Percentiles rank a stretch among this genome's conserved stretches.
Evolutionary conservation across 306 rosid genomes (phyloP).

Genomic region (Sindora glabra): DNA sequence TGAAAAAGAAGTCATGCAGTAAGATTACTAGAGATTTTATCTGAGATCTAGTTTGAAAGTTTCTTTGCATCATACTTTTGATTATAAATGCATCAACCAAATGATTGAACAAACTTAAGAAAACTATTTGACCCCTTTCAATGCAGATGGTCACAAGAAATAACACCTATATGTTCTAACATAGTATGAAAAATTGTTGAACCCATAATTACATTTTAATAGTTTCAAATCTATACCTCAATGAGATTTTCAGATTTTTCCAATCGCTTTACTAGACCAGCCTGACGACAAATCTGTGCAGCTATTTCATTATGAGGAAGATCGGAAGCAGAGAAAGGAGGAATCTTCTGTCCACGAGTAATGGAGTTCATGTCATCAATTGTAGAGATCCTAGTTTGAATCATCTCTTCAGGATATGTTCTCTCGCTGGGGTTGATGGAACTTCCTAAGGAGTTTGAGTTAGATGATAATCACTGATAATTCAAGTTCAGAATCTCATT

Average conservation of each 20-base stretch:
- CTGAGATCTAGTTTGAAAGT: no score
- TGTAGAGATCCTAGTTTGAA: slow-evolving; percentile 96
- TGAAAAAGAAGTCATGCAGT: no score
- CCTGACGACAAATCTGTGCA: slow-evolving; percentile 99
- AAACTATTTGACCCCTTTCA: neutral
- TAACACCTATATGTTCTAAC: no score
- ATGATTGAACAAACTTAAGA: neutral
- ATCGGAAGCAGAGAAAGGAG: slow-evolving; percentile 99
- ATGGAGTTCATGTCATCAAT: slow-evolving; percentile 99
- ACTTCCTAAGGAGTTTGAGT: slow-evolving; percentile 58
- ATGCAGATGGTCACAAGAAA: no score
- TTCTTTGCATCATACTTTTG: no score
- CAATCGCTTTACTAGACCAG: slow-evolving; percentile 95
- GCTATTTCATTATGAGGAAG: slow-evolving; percentile 99
- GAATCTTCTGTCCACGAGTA: slow-evolving; percentile 99
- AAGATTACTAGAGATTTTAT: no score
- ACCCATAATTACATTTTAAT: no score
- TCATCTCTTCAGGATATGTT: slow-evolving; percentile 99
- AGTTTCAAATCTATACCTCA: slow-evolving; percentile 42
- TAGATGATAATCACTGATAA: no score
- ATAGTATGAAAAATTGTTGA: no score
- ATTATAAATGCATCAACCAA: no score
- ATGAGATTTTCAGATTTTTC: slow-evolving; percentile 86
- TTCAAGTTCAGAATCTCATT: neutral
- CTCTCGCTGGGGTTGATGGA: slow-evolving; percentile 99